These are phyloP conservation scores for Trypanosoma scelopori DNA, from an alignment of 208 protist genomes.

Conservation along the genomic window DNA sequence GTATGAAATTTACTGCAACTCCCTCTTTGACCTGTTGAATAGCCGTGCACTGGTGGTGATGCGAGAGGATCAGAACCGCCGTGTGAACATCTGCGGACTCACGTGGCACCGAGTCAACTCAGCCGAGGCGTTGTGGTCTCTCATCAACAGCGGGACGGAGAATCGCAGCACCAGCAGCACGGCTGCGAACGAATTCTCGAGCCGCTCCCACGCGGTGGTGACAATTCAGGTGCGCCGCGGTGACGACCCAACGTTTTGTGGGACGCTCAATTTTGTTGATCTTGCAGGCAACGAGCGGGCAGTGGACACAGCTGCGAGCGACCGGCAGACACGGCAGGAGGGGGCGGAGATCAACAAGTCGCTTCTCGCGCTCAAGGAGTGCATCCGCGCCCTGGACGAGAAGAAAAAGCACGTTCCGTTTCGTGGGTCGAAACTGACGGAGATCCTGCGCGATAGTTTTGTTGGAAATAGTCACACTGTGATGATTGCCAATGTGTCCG, in stretches of 20 bases:
- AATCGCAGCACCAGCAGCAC: slow-evolving; percentile 86
- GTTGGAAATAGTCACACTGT: slow-evolving; percentile 93
- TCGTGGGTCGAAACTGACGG: slow-evolving; percentile 96
- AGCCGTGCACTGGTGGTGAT: slow-evolving; percentile 79
- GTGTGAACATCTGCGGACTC: slow-evolving; percentile 91
- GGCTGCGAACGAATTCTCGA: slow-evolving; percentile 86
- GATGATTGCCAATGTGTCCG: slow-evolving; percentile 95
- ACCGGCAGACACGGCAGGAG: slow-evolving; percentile 89
- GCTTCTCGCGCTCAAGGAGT: slow-evolving; percentile 95
- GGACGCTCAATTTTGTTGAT: slow-evolving; percentile 95
- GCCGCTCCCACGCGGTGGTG: slow-evolving; percentile 89
- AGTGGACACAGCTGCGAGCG: slow-evolving; percentile 88
- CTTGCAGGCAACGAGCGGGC: slow-evolving; percentile 97
- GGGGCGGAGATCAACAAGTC: slow-evolving; percentile 96
- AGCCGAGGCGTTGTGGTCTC: slow-evolving; percentile 57
- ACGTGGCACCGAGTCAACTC: slow-evolving; percentile 64
- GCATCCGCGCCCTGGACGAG: slow-evolving; percentile 93
- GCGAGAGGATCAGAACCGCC: slow-evolving; percentile 89
- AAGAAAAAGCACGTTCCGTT: slow-evolving; percentile 95
- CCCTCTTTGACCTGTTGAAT: slow-evolving; percentile 95
- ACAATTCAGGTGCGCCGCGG: slow-evolving; percentile 47
- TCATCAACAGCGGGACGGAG: slow-evolving; percentile 82
- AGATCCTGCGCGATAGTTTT: slow-evolving; percentile 95
- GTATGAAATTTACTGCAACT: slow-evolving; percentile 97
- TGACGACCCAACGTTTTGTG: slow-evolving; percentile 56